A percentile compares a stretch with the other conserved stretches of the same genome.
These are phyloP conservation scores for Aspergillus persii DNA, from an alignment of 2,329 filamentous ascomycete species.

Conservation along the genomic window DNA sequence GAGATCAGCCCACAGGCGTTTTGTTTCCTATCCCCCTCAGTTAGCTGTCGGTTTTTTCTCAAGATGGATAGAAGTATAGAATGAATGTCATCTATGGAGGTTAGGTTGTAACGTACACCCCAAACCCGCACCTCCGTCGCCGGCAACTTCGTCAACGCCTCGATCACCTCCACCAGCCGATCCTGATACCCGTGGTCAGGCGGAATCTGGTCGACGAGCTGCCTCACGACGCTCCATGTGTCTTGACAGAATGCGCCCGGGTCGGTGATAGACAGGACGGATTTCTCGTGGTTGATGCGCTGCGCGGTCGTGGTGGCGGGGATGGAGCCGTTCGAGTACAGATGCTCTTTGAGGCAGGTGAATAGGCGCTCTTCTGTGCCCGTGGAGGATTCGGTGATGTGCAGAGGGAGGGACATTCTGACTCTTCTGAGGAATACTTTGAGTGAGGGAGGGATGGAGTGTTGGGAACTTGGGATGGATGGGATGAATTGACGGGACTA, in stretches of 20 bases:
- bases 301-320: constrained; percentile 1
- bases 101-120: neutral
- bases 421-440: no score
- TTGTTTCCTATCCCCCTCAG: neutral
- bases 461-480: no score
- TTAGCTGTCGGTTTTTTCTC: neutral
- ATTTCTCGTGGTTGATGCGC: constrained; percentile 2
- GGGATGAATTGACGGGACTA: neutral
- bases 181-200: constrained; percentile 8
- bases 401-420: neutral
- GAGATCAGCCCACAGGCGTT: constrained; percentile 8
- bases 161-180: constrained; percentile 7
- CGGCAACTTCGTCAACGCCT: constrained; percentile 6
- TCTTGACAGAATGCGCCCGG: constrained; percentile 9
- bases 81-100: neutral
- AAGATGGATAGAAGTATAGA: neutral
- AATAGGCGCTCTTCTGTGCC: neutral
- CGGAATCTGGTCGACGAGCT: constrained; percentile 9
- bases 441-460: no score
- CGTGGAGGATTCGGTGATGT: neutral
- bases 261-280: neutral
- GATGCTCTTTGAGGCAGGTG: constrained; percentile 1
- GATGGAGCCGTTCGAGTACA: constrained; percentile 1
- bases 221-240: constrained; percentile 4
- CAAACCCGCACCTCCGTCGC: constrained; percentile 10